Percentiles rank a stretch among this genome's conserved stretches.
Conservation (phyloP, 176 grass and related monocot species). For the Carex myosuroides region DNA sequence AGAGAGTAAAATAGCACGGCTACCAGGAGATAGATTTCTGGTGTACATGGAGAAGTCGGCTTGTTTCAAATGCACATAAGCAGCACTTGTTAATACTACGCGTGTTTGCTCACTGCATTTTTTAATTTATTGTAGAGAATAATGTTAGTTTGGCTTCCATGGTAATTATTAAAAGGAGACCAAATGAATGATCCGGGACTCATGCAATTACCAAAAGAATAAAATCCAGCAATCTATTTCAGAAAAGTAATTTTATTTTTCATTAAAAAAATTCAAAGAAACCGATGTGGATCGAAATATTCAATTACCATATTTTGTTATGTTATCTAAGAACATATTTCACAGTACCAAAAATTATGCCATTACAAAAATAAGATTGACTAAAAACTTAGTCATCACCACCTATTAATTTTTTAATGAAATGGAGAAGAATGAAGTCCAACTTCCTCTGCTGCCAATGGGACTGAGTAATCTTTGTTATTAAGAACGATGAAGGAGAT, state of each 20-base stretch:
- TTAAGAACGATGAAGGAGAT: not conserved
- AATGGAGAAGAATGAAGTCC: not conserved
- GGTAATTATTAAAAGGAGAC: not conserved
- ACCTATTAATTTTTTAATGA: not conserved
- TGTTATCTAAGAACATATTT: not conserved
- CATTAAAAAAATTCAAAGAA: not conserved
- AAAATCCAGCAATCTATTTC: not conserved
- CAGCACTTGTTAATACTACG: constrained; percentile 79
- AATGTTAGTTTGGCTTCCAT: not conserved
- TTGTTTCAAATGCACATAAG: constrained; percentile 95
- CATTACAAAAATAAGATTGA: not conserved
- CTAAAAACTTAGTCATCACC: not conserved
- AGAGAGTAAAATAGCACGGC: constrained; percentile 75
- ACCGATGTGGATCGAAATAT: not conserved
- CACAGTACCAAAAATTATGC: not conserved
- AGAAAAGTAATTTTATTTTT: not conserved
- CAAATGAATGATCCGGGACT: not conserved
- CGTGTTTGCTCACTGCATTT: constrained; percentile 76
- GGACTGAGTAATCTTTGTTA: not conserved
- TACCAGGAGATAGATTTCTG: constrained; percentile 85
- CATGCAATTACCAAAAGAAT: not conserved
- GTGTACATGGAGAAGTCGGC: constrained; percentile 73
- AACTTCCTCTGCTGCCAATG: not conserved
- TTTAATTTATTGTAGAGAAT: not conserved
- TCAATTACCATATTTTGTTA: not conserved